Evolutionary conservation across 495 filamentous ascomycete species (phyloP).

Genomic region (Xylaria grammica): DNA sequence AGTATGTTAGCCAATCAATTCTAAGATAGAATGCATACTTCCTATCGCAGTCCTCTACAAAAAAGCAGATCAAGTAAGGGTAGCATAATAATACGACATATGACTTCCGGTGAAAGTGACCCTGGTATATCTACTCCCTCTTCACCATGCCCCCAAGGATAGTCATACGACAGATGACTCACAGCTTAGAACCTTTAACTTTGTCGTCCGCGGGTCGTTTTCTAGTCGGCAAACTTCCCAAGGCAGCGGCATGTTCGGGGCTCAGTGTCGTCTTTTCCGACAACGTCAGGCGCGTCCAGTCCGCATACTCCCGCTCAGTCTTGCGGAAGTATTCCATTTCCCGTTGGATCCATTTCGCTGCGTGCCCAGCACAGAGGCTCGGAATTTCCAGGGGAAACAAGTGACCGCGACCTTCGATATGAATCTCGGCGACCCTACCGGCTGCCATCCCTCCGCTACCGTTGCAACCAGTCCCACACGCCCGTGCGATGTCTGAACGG

Average conservation of each 20-base stretch:
- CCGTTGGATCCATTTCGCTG: conserved; percentile 60
- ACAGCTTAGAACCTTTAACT: too few relatives aligned
- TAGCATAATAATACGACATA: too few relatives aligned
- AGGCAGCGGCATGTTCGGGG: background rate
- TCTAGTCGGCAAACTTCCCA: too few relatives aligned
- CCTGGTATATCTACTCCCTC: too few relatives aligned
- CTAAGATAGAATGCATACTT: background rate
- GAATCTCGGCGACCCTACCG: conserved; percentile 67
- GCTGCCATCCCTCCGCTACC: conserved; percentile 65
- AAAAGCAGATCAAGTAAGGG: too few relatives aligned
- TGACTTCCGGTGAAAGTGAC: too few relatives aligned
- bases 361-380: conserved; percentile 62
- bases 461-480: conserved; percentile 58
- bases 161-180: too few relatives aligned
- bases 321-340: conserved; percentile 65
- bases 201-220: too few relatives aligned
- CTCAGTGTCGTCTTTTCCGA: conserved; percentile 59
- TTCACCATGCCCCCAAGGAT: too few relatives aligned
- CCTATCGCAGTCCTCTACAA: too few relatives aligned
- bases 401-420: conserved; percentile 72
- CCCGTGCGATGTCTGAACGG: background rate
- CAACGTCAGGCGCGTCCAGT: conserved; percentile 53
- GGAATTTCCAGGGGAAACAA: conserved; percentile 79
- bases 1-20: background rate
- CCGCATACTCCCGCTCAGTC: conserved; percentile 62